These are phyloP conservation scores for Pelargonium nanum DNA, from an alignment of 345 rosid genomes.

Conservation along the genomic window DNA sequence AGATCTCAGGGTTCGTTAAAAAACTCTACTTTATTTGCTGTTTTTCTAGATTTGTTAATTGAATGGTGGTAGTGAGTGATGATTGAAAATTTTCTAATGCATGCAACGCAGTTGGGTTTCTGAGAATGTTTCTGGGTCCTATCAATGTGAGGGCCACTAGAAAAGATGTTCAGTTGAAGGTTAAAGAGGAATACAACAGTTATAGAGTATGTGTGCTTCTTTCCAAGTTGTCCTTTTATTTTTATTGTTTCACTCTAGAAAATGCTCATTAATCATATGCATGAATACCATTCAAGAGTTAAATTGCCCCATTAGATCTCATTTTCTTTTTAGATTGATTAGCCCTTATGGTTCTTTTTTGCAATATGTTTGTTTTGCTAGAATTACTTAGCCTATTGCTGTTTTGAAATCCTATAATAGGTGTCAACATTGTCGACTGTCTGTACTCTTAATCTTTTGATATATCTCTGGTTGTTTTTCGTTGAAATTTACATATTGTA, in stretches of 20 bases:
- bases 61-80: background rate
- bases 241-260: background rate
- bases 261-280: background rate
- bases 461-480: background rate
- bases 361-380: too few relatives aligned
- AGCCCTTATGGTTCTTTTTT: too few relatives aligned
- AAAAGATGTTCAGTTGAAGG: constrained; percentile 82
- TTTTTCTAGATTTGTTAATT: background rate
- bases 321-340: too few relatives aligned
- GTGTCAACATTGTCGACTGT: too few relatives aligned
- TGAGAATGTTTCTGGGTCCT: constrained; percentile 87
- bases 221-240: background rate
- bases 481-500: background rate
- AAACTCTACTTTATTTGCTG: too few relatives aligned
- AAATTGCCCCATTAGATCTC: too few relatives aligned
- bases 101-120: constrained; percentile 39
- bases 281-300: too few relatives aligned
- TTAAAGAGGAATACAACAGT: constrained; percentile 93
- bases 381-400: too few relatives aligned
- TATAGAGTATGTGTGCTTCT: constrained; percentile 44
- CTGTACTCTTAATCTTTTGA: background rate
- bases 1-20: constrained; percentile 55
- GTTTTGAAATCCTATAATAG: too few relatives aligned
- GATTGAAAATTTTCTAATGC: background rate
- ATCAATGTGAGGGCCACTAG: constrained; percentile 82